Evolutionary conservation across 2,329 filamentous ascomycete species (phyloP), one percentile per base, ranked within the genome.

Genomic region (Apiospora kogelbergensis): DNA sequence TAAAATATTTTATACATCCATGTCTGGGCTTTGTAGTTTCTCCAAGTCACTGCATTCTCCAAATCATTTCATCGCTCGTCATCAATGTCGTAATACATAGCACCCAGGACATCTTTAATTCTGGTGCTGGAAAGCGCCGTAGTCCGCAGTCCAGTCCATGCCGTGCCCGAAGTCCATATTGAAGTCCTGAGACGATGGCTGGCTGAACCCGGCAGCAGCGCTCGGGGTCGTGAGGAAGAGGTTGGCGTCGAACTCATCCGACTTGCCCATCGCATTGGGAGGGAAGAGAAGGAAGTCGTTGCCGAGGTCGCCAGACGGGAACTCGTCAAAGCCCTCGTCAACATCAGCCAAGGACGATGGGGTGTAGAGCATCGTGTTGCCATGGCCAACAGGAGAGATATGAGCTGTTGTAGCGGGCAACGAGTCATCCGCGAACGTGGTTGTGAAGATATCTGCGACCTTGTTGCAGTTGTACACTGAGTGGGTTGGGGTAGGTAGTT

Each of bases 371-470:
- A 93, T 92, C 1, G 89, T 82, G 70, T 91, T 90, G 44, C 87
- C 85, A 74, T 93, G 91, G 6, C 90, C 91, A 67, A 85, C 84
- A 10, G 91, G 91, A 3, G 91, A 94, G 71, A 93, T 86, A 70
- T 93, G 90, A 41, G 81, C 78, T 41, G 74, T 74, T 69, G 76
- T 77, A n/a, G 80, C 80, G 41, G 80, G 81, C 74, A 79, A 82
- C 48, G 84, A 74, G 17, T 84, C 80, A 6, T 79, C 74, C 5
- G 75, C 73, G 68, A 80, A 82, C 69, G 81, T 79, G 42, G 80
- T 79, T n/a, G 53, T 60, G 65, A 85, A 83, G 40, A 81, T 78
- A 65, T 83, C 80, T 2, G 78, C 74, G 70, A 84, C 78, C 71
- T 80, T 78, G 77, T 87, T 87, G 70, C 44, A 44, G 30, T 79